Evolutionary conservation across 2,329 filamentous ascomycete genomes (phyloP).

Genomic region (Pseudocercospora vitis): DNA sequence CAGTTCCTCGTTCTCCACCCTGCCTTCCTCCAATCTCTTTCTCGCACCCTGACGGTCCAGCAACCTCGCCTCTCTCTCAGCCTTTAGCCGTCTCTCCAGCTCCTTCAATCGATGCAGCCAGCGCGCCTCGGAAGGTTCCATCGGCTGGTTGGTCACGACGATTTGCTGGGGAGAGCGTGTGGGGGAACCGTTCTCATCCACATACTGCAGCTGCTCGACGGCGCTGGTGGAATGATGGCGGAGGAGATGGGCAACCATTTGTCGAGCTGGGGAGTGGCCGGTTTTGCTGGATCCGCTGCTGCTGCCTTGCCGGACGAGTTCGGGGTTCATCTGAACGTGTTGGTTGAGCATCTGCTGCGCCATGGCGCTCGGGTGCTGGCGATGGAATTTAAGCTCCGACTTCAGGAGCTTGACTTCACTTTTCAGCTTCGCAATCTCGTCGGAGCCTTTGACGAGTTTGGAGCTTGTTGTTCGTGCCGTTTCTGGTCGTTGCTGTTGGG

Average conservation of each 20-base stretch:
- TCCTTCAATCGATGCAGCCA: constrained; percentile 86
- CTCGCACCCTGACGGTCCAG: constrained; percentile 81
- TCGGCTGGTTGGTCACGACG: constrained; percentile 38
- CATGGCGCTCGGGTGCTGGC: constrained; percentile 40
- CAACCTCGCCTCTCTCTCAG: constrained; percentile 81
- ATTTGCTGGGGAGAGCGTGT: constrained; percentile 48
- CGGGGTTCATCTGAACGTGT: constrained; percentile 27
- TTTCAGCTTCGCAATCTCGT: constrained; percentile 60
- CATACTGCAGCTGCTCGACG: constrained; percentile 43
- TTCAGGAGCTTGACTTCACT: constrained; percentile 61
- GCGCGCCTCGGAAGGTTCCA: constrained; percentile 62
- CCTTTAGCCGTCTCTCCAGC: constrained; percentile 82
- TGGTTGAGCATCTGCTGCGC: constrained; percentile 38
- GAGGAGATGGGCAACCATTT: constrained; percentile 53
- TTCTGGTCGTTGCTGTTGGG: constrained; percentile 24
- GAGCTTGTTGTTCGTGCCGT: constrained; percentile 41
- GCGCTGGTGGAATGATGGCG: constrained; percentile 56
- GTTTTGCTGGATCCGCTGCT: constrained; percentile 21
- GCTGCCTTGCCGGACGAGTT: constrained; percentile 27
- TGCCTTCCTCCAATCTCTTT: constrained; percentile 74
- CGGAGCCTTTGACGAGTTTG: constrained; percentile 43
- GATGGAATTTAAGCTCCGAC: constrained; percentile 66
- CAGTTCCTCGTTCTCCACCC: constrained; percentile 70
- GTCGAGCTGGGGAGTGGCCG: constrained; percentile 38
- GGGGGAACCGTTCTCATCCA: constrained; percentile 15